A percentile compares a stretch with the other conserved stretches of the same genome.
phyloP scores from a whole-genome alignment of 768 basidiomycete species.

The Mycena pura region DNA sequence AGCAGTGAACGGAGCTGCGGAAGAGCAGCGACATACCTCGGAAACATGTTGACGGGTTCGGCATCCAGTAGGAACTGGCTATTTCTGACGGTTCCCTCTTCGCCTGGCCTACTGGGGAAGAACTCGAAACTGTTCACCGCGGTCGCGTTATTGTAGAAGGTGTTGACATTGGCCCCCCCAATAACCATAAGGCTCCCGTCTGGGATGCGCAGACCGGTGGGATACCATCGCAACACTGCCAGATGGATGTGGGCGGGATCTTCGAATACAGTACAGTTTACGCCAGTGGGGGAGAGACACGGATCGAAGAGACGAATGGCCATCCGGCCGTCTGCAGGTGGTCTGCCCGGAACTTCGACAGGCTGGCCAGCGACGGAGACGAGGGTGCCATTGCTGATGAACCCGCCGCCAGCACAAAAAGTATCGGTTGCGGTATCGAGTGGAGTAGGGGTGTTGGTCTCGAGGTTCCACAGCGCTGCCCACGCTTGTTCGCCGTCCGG shows the following conservation, averaged over 20 bases:
- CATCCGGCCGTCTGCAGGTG: conserved; percentile 24
- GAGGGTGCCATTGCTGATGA: conserved; percentile 30
- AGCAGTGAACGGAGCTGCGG: conserved; percentile 34
- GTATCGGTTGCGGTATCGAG: conserved; percentile 25
- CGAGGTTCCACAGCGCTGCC: conserved; percentile 29
- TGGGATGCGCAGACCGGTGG: conserved; percentile 28
- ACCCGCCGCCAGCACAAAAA: conserved; percentile 30
- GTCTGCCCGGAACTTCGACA: conserved; percentile 9
- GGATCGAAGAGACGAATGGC: conserved; percentile 34
- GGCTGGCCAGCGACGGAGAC: conserved; percentile 24
- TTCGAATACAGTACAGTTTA: conserved; percentile 32
- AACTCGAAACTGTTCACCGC: conserved; percentile 28
- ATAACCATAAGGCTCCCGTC: conserved; percentile 32
- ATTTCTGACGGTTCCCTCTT: conserved; percentile 18
- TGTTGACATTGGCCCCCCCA: conserved; percentile 45
- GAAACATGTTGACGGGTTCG: conserved; percentile 30
- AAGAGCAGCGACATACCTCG: conserved; percentile 19
- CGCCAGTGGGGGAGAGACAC: conserved; percentile 29
- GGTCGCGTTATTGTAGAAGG: conserved; percentile 24
- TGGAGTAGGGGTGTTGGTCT: conserved; percentile 27
- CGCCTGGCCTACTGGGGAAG: conserved; percentile 29
- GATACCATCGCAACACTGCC: conserved; percentile 31
- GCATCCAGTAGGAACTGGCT: conserved; percentile 28
- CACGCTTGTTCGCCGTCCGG: conserved; percentile 27
- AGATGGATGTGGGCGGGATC: conserved; percentile 29